phyloP scores from a whole-genome alignment of 257 asterid species.

The Solanum medicagineum region DNA sequence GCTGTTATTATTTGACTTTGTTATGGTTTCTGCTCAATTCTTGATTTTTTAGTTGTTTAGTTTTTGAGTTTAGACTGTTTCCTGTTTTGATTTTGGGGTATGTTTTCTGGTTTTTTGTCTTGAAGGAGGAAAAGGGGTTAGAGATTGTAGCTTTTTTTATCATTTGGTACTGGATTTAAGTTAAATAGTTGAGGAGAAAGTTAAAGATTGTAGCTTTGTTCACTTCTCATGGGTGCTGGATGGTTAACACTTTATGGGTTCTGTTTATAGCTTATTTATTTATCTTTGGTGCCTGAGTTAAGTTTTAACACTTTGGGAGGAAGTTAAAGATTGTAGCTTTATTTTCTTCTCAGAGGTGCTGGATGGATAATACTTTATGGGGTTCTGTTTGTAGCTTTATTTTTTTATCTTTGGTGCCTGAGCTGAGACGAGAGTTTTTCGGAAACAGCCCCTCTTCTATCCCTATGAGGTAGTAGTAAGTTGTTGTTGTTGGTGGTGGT shows the following conservation, averaged over 20 bases:
- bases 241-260: neutral
- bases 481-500: no score
- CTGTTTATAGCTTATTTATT: constrained; percentile 20
- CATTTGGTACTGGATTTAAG: constrained; percentile 12
- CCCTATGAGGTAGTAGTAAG: no score
- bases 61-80: neutral
- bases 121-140: constrained; percentile 11
- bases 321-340: neutral
- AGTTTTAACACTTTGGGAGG: neutral
- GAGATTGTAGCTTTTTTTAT: neutral
- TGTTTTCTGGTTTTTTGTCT: neutral
- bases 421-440: no score
- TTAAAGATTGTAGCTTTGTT: neutral
- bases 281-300: constrained; percentile 15
- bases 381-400: constrained; percentile 23
- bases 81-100: neutral
- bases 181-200: neutral
- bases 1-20: constrained; percentile 11
- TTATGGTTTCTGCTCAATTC: neutral
- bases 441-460: no score
- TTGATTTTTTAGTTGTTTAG: neutral
- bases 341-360: neutral
- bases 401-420: constrained; percentile 18
- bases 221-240: neutral
- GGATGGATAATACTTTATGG: neutral